These are phyloP conservation scores for Pelagophyceae sp. DNA, from an alignment of 352 stramenopile species.

Conservation along the genomic window DNA sequence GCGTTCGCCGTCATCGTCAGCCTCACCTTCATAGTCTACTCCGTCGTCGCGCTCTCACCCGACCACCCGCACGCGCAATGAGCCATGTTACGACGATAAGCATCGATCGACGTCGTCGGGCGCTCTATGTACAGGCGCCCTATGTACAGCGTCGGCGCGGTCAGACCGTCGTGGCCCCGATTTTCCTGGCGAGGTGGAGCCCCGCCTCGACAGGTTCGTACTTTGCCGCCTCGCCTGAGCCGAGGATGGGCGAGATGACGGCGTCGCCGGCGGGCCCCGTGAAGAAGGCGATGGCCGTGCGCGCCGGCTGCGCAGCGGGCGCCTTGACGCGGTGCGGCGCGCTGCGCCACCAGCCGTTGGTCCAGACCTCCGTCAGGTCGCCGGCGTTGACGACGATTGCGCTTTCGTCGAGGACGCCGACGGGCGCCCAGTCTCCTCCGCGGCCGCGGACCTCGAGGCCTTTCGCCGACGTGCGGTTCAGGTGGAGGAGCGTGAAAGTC, in stretches of 20 bases:
- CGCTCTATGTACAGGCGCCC: too few relatives aligned
- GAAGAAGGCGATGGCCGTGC: background rate
- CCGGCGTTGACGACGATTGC: slow-evolving; percentile 4
- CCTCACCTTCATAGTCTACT: background rate
- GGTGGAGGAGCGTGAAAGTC: background rate
- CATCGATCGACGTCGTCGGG: too few relatives aligned
- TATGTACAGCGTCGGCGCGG: too few relatives aligned
- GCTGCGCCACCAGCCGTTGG: background rate
- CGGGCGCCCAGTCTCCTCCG: background rate
- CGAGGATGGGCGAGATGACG: background rate
- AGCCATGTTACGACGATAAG: background rate
- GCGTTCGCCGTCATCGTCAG: background rate
- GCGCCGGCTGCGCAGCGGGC: background rate
- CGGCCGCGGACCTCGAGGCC: background rate
- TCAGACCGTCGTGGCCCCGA: background rate
- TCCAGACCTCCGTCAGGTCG: slow-evolving; percentile 11
- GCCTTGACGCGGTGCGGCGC: background rate
- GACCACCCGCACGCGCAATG: background rate
- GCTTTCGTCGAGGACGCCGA: background rate
- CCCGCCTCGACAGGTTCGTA: background rate
- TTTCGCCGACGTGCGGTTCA: too few relatives aligned
- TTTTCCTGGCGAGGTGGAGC: background rate
- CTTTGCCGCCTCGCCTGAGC: background rate
- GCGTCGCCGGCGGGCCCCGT: background rate
- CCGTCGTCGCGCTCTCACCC: background rate